phyloP scores from a whole-genome alignment of 2,329 filamentous ascomycete genomes.

The Fusarium sublunatum region DNA sequence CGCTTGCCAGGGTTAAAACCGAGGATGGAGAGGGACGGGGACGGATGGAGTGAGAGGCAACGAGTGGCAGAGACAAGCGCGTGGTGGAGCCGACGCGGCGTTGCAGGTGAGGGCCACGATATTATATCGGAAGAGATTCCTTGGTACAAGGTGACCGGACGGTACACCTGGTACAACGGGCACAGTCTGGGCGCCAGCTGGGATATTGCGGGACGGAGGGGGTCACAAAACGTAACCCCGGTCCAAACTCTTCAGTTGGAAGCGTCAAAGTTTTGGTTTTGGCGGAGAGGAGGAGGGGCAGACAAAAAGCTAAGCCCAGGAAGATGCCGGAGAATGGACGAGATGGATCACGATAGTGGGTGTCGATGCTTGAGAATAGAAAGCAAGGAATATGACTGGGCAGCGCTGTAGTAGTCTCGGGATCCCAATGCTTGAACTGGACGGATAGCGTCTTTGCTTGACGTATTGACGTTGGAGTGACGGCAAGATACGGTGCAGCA shows the following conservation, averaged over 20 bases:
- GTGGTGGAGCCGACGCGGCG: conserved; percentile 45
- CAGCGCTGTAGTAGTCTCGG: conserved; percentile 4
- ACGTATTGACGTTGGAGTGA: conserved; percentile 34
- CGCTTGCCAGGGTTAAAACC: conserved; percentile 44
- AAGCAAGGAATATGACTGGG: conserved; percentile 26
- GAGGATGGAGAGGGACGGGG: conserved; percentile 45
- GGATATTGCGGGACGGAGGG: conserved; percentile 41
- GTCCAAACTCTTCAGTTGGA: conserved; percentile 32
- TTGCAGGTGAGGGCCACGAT: conserved; percentile 50
- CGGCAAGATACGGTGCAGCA: conserved; percentile 20
- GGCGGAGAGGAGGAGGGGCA: conserved; percentile 22
- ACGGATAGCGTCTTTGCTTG: conserved; percentile 23
- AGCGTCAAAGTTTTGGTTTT: conserved; percentile 40
- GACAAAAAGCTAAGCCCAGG: conserved; percentile 21
- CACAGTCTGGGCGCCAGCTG: conserved; percentile 37
- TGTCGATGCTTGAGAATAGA: conserved; percentile 4
- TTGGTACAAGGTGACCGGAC: conserved; percentile 43
- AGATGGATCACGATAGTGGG: conserved; percentile 5
- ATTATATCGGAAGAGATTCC: conserved; percentile 51
- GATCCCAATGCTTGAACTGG: conserved; percentile 14
- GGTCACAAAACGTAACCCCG: conserved; percentile 41
- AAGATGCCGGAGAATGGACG: conserved; percentile 35
- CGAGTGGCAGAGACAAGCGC: conserved; percentile 46
- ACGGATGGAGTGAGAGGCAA: conserved; percentile 32
- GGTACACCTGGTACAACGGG: conserved; percentile 38